These are phyloP conservation scores for Chalaropsis thielavioides DNA, from an alignment of 2,329 filamentous ascomycete species.

Conservation along the genomic window DNA sequence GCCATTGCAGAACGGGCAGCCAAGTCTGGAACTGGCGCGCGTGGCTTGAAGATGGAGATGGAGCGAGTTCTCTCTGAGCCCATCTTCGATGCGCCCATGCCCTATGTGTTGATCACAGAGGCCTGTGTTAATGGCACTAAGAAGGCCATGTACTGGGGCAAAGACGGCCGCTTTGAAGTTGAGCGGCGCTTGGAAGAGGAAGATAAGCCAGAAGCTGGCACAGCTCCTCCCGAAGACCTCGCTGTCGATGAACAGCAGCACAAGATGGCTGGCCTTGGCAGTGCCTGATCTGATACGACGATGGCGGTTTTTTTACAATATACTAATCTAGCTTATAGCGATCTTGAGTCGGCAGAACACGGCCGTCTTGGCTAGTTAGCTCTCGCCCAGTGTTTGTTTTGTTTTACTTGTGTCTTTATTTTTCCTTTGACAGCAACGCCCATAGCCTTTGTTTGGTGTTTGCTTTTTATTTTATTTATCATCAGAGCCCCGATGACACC, in stretches of 20 bases:
- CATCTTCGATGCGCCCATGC: conserved; percentile 67
- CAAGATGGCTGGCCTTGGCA: conserved; percentile 34
- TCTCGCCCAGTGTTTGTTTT: background rate
- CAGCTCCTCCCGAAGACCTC: conserved; percentile 12
- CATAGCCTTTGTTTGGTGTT: background rate
- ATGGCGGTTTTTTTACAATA: background rate
- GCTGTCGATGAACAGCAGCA: conserved; percentile 24
- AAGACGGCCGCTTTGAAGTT: conserved; percentile 55
- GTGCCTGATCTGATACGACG: conserved; percentile 25
- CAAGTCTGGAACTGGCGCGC: conserved; percentile 55
- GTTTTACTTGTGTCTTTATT: background rate
- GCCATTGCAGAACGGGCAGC: conserved; percentile 59
- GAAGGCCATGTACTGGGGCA: conserved; percentile 48
- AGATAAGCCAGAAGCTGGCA: conserved; percentile 25
- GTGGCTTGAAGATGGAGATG: conserved; percentile 67
- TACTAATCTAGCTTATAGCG: background rate
- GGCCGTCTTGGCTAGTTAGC: background rate
- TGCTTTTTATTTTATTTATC: background rate
- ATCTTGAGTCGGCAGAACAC: background rate
- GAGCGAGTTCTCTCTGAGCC: conserved; percentile 64
- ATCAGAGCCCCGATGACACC: background rate
- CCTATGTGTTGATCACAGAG: conserved; percentile 61
- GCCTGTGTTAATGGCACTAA: conserved; percentile 49
- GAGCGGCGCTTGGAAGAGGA: conserved; percentile 55
- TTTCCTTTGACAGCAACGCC: background rate